Evolutionary conservation across 805 yeast genomes (phyloP).

Genomic region (Maudiozyma turicensis): DNA sequence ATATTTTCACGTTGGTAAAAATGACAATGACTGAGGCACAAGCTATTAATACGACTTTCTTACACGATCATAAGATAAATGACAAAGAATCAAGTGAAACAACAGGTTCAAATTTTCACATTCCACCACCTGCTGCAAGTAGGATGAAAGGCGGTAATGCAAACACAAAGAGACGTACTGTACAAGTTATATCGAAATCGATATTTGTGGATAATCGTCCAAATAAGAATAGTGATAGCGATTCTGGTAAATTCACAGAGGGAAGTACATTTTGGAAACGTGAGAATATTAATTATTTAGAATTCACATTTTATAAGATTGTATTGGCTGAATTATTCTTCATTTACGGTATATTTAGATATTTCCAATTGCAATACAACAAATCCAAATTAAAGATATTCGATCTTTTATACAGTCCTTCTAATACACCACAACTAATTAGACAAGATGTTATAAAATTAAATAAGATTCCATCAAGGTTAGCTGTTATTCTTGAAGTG

Average conservation of each 20-base stretch:
- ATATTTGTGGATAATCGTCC: constrained; percentile 7
- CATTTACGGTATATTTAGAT: constrained; percentile 45
- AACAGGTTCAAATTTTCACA: constrained; percentile 4
- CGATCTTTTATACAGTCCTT: constrained; percentile 56
- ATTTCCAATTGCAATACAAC: constrained; percentile 42
- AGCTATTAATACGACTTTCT: background rate
- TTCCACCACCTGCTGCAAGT: constrained; percentile 17
- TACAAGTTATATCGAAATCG: constrained; percentile 16
- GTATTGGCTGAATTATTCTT: constrained; percentile 45
- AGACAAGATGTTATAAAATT: constrained; percentile 71
- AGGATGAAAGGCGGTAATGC: constrained; percentile 9
- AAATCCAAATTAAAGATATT: constrained; percentile 46
- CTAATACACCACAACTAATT: constrained; percentile 75
- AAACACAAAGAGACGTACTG: constrained; percentile 9
- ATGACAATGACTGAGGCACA: background rate
- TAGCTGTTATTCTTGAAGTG: constrained; percentile 67
- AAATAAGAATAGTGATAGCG: background rate
- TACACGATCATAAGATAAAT: background rate
- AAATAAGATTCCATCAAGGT: constrained; percentile 63
- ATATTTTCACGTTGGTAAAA: background rate
- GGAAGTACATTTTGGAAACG: constrained; percentile 10
- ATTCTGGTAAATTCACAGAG: background rate
- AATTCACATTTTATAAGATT: constrained; percentile 34
- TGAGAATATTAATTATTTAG: constrained; percentile 11
- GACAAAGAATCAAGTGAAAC: background rate